Base-by-base conservation (phyloP, 2,329 filamentous ascomycete species). In the Neofusicoccum laricinum region DNA sequence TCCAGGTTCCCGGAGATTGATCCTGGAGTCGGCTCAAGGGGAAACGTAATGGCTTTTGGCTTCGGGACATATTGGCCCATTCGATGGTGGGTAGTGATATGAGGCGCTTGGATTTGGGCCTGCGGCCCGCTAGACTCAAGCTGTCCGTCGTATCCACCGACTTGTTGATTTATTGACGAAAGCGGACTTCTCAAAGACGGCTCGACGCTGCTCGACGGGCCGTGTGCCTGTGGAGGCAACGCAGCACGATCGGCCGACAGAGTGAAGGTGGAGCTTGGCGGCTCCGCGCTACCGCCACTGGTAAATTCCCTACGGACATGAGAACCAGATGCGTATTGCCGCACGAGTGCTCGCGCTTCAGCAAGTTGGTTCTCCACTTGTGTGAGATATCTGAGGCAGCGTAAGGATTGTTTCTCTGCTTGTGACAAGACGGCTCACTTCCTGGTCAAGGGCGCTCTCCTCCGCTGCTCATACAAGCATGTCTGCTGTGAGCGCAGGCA, bases 331-430 rank as follows among this genome's bases (percentile, higher is more conserved):
- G 21, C 36, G 36, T 63, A 63, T 5, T 40, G 59, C 6, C 21
- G 59, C 21, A 63, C 59, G 15, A 51, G 48, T 12, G 59, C 48
- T 4, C 48, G 19, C 5, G 59, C 59, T 34, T 63, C 59, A 8
- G 48, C 59, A 19, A 63, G 59, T 36, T 63, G 59, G 14, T 34
- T 38, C 59, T 63, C 59, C 15, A 63, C 59, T 32, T 63, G n/a
- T 7, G 59, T 63, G 21, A 63, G 46, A 19, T 63, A 63, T 43
- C 59, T 63, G 59, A n/a, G 21, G 17, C 7, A 30, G 12, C 11
- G 40, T 53, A 4, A 41, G 30, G 2, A 14, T 10, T 25, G 4
- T 3, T 2, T 8, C 6, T 10, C 2, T 19, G 10, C 2, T 14
- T 30, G 8, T 12, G 14, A 25, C 1, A 19, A 11, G 10, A 2